Conservation (phyloP, 371 early-diverging fungal species). For the Mucor mucedo region DNA sequence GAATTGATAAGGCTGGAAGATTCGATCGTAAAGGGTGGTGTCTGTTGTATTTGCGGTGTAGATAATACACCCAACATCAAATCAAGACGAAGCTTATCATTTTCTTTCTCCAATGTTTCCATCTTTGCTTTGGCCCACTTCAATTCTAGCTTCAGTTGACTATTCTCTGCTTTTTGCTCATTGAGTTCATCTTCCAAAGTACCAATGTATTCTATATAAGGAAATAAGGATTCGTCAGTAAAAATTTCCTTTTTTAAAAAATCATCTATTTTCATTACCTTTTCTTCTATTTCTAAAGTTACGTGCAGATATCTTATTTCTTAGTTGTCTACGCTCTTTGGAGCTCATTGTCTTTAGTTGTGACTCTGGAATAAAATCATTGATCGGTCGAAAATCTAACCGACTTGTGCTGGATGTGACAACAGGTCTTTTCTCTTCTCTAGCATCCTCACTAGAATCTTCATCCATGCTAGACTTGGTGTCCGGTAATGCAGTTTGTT, state of each 20-base stretch:
- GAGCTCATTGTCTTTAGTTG: constrained; percentile 68
- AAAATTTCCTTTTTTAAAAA: constrained; percentile 10
- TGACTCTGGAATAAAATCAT: constrained; percentile 32
- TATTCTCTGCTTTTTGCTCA: constrained; percentile 58
- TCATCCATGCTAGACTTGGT: constrained; percentile 9
- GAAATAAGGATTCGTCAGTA: constrained; percentile 23
- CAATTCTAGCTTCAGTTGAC: constrained; percentile 58
- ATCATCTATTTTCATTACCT: constrained; percentile 53
- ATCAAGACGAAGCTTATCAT: constrained; percentile 42
- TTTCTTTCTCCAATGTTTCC: constrained; percentile 40
- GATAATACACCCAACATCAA: constrained; percentile 27
- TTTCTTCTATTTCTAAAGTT: constrained; percentile 89
- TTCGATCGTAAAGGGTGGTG: constrained; percentile 14
- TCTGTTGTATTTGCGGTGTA: neutral
- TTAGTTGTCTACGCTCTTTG: constrained; percentile 86
- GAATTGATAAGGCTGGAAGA: constrained; percentile 19
- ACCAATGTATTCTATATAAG: constrained; percentile 72
- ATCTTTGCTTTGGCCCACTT: constrained; percentile 38
- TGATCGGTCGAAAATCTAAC: constrained; percentile 27
- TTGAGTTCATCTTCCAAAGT: constrained; percentile 67
- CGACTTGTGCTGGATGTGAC: constrained; percentile 15
- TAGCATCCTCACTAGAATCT: constrained; percentile 10
- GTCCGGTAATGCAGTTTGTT: constrained; percentile 7
- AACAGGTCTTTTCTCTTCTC: neutral
- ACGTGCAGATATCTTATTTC: constrained; percentile 91